These are phyloP conservation scores for Puccinellia tenuiflora DNA, from an alignment of 176 grass and related monocot genomes.

Conservation along the genomic window DNA sequence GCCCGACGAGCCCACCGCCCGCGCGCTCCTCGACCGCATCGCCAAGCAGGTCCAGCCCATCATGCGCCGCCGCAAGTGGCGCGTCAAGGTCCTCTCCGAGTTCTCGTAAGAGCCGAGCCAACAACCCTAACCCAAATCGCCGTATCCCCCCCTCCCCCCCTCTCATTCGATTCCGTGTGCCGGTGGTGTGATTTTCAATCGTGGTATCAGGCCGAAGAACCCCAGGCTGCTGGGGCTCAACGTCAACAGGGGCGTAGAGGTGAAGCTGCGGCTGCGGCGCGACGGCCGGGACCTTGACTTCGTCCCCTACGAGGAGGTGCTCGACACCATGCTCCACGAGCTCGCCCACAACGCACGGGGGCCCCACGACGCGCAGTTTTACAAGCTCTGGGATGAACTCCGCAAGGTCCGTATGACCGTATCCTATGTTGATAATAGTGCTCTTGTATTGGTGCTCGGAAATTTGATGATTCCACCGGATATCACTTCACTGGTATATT, in stretches of 20 bases:
- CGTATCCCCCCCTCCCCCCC: not conserved
- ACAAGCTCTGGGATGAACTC: constrained; percentile 97
- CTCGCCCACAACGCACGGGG: constrained; percentile 72
- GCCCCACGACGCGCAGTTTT: constrained; percentile 77
- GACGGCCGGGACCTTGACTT: constrained; percentile 70
- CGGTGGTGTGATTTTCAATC: not conserved
- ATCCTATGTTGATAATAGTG: not conserved
- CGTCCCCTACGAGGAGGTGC: constrained; percentile 84
- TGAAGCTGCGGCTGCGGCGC: constrained; percentile 76
- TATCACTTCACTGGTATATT: not conserved
- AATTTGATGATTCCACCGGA: not conserved
- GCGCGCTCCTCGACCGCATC: constrained; percentile 64
- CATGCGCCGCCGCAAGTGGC: constrained; percentile 94
- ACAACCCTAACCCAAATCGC: constrained; percentile 25
- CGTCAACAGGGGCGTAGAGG: constrained; percentile 59
- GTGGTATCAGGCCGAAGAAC: constrained; percentile 53
- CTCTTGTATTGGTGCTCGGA: not conserved
- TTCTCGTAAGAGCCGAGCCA: constrained; percentile 55
- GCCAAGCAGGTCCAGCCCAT: constrained; percentile 93
- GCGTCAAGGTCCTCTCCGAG: constrained; percentile 85
- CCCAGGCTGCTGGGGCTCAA: constrained; percentile 84
- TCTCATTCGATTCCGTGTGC: not conserved
- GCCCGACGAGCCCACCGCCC: constrained; percentile 64
- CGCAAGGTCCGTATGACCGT: constrained; percentile 68
- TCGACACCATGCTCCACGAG: constrained; percentile 96